Evolutionary conservation across 2,329 filamentous ascomycete species (phyloP), one percentile per base, ranked within the genome.

Genomic region (Epichloe baconii): DNA sequence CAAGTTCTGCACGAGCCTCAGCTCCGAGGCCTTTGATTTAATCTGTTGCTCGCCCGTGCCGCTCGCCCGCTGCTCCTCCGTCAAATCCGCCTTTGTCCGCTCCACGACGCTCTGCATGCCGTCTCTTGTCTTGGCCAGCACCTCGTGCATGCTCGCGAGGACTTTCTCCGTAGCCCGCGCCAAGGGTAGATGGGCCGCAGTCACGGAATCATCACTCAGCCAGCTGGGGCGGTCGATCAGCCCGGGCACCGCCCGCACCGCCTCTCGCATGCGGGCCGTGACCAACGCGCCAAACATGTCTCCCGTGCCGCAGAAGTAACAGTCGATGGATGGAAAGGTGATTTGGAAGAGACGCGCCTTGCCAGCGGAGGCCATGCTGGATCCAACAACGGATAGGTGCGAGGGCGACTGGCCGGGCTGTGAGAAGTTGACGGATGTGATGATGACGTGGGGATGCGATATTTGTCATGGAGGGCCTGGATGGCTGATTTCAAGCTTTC

Each of bases 201-300:
- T 59, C 0, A 95, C 83, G 11, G 74, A 72, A 62, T 97, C 89
- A 0, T 78, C 78, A 54, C 84, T 88, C 46, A 86, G 71, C 93
- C 93, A 98, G 54, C 81, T 81, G 5, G 71, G 67, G 2, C 68
- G 77, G 7, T 71, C 64, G 15, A 73, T 67, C 4, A 95, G 68
- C 23, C 59, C 56, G 44, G 56, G 63, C 1, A 59, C 65, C 17
- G 62, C 69, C 49, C 72, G 68, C 1, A 88, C 85, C 26, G 88
- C 89, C 71, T 97, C 88, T 52, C 91, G 83, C 62, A 98, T 81
- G 34, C 91, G 82, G 41, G 87, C 87, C 1, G 95, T 82, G 63
- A 88, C 89, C 44, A 98, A 76, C 7, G 91, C 91, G 34, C 89
- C 91, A 64, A 98, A 97, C 91, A 98, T 96, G 71, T 98, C 93